phyloP scores from a whole-genome alignment of 2,329 filamentous ascomycete genomes.

The Metarhizium rileyi region DNA sequence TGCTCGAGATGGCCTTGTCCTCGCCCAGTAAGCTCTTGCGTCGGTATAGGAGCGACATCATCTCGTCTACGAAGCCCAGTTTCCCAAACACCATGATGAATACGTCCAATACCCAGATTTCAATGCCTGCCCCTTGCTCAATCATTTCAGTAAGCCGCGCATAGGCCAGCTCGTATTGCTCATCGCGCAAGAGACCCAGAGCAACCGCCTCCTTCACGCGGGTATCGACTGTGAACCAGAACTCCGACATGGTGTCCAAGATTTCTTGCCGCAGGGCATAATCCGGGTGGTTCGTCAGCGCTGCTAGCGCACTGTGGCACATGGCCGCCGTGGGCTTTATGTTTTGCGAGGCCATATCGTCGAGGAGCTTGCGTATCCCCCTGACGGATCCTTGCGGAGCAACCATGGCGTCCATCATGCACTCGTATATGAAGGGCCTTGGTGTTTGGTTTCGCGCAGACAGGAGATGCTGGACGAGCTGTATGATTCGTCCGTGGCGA shows the following conservation, averaged over 20 bases:
- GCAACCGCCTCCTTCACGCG: conserved; percentile 58
- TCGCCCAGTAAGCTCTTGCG: conserved; percentile 31
- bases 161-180: conserved; percentile 73
- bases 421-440: conserved; percentile 57
- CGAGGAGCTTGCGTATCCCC: conserved; percentile 52
- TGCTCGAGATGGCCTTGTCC: conserved; percentile 30
- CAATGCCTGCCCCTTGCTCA: conserved; percentile 41
- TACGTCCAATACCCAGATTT: conserved; percentile 69
- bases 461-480: conserved; percentile 49
- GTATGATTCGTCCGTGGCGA: conserved; percentile 20
- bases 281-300: conserved; percentile 75
- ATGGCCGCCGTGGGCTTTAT: conserved; percentile 56
- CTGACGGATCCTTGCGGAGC: conserved; percentile 57
- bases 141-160: conserved; percentile 59
- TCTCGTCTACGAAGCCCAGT: conserved; percentile 66
- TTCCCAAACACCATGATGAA: conserved; percentile 66
- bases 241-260: conserved; percentile 61
- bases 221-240: conserved; percentile 47
- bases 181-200: conserved; percentile 68
- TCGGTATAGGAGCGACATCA: conserved; percentile 56
- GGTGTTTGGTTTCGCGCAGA: conserved; percentile 42
- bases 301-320: conserved; percentile 63
- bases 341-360: conserved; percentile 56
- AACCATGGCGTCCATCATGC: conserved; percentile 63
- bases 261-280: conserved; percentile 65